Base-by-base conservation (phyloP, 2,329 filamentous ascomycete genomes). In the Emmonsiellopsis sp. region DNA sequence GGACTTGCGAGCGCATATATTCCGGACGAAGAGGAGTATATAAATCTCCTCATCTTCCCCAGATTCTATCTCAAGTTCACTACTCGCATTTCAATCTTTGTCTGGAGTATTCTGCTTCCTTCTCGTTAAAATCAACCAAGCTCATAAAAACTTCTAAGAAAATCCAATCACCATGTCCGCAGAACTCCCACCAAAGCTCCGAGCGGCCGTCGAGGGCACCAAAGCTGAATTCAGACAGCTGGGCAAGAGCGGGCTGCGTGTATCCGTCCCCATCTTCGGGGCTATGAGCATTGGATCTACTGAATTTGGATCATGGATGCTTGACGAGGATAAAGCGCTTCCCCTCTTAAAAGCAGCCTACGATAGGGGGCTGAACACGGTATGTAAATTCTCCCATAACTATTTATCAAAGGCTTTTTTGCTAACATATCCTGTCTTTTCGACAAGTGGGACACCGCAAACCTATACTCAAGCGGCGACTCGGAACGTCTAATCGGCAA, bases 391-490 rank as follows among this genome's bases (percentile, higher is more conserved):
- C 45, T 15, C 20, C 20, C 20, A 26, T 26, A 26, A 5, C 20
- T 26, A 26, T 26, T 26, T 26, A 26, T 26, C 20, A 26, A 26
- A 26, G 20, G 20, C n/a, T n/a, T 26, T 13, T 26, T 20, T 48
- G 20, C n/a, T 31, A 35, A 37, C 48, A 3, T 7, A 43, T 38
- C 35, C 7, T 38, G n/a, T 38, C 35, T 38, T 38, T 2, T 5
- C 11, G 9, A 52, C 15, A 20, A 58, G 62, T 68, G 63, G 63
- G 66, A 68, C 43, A 68, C 66, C 51, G 59, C 57, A 53, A 60
- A 79, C 59, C 74, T 62, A 61, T 83, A 83, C 66, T 80, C 76
- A 52, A 81, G 81, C 56, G 80, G 80, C 26, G 68, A 66, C 0
- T 78, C 74, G 3, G 80, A 83, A 61, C 67, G 70, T 46, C 76